Evolutionary conservation across 257 asterid genomes (phyloP).

Genomic region (Dorcoceras hygrometricum): DNA sequence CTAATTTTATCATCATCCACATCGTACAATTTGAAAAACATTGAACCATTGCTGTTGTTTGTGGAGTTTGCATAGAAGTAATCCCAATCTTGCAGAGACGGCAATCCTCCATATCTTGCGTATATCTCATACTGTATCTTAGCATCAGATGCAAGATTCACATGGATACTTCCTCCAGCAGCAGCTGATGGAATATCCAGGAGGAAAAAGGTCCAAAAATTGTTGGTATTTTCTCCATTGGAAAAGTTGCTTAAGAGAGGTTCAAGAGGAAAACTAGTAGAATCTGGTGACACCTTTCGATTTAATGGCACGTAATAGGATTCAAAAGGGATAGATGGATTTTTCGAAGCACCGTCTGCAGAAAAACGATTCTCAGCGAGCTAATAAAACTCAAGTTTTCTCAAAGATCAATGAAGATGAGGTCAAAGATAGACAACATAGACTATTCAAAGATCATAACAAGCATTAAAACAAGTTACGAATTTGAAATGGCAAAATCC

Average conservation of each 20-base stretch:
- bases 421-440: background rate
- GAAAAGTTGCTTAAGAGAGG: conserved; percentile 75
- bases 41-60: conserved; percentile 76
- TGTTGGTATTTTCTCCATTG: conserved; percentile 29
- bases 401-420: background rate
- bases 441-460: background rate
- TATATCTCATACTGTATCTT: conserved; percentile 65
- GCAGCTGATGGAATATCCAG: conserved; percentile 79
- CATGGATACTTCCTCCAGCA: conserved; percentile 73
- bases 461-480: background rate
- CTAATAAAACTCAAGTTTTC: conserved; percentile 11
- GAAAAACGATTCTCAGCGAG: conserved; percentile 30
- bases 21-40: conserved; percentile 82
- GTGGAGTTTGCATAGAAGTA: conserved; percentile 73
- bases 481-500: background rate
- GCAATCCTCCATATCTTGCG: conserved; percentile 81
- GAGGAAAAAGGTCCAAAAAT: conserved; percentile 77
- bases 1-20: conserved; percentile 50
- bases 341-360: conserved; percentile 74
- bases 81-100: conserved; percentile 73
- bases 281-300: conserved; percentile 39
- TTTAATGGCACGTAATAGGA: conserved; percentile 69
- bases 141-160: conserved; percentile 48
- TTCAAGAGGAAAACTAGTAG: conserved; percentile 69
- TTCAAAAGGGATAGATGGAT: conserved; percentile 64